phyloP scores from a whole-genome alignment of 345 rosid species.

The Brassica cretica region DNA sequence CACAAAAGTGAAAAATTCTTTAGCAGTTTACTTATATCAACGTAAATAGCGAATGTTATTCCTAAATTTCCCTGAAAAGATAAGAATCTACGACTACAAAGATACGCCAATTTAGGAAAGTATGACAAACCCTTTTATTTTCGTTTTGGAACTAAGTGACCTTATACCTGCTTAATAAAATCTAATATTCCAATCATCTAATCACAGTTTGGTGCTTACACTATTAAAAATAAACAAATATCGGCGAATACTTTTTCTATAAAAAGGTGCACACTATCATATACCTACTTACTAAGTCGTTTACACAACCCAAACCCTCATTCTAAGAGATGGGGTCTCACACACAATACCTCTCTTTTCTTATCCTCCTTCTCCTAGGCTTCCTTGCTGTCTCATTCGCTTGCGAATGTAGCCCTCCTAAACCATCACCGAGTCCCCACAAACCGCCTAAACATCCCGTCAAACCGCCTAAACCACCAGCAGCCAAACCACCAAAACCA shows the following conservation, averaged over 20 bases:
- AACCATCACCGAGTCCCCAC: conserved; percentile 27
- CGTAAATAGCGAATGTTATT: not conserved
- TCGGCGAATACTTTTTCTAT: conserved; percentile 11
- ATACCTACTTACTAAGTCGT: conserved; percentile 19
- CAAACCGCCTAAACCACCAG: conserved; percentile 35
- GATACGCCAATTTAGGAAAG: conserved; percentile 23
- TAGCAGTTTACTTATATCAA: not conserved
- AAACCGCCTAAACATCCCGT: conserved; percentile 40
- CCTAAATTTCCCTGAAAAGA: not conserved
- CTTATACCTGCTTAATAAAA: conserved; percentile 8
- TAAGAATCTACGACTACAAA: conserved; percentile 10
- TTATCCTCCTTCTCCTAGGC: conserved; percentile 31
- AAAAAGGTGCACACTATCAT: conserved; percentile 21
- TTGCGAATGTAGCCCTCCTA: conserved; percentile 36
- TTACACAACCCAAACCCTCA: conserved; percentile 22
- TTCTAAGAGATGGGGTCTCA: conserved; percentile 27
- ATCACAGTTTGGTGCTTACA: conserved; percentile 1
- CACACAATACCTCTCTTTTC: conserved; percentile 25
- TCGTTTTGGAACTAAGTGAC: conserved; percentile 3
- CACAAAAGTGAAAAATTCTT: not conserved
- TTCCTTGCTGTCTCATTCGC: conserved; percentile 33
- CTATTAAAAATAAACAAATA: not conserved
- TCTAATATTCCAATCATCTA: conserved; percentile 13
- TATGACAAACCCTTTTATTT: conserved; percentile 5
- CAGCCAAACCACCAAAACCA: conserved; percentile 35